A percentile compares a stretch with the other conserved stretches of the same genome.
Evolutionary conservation across 73 alveolate species (phyloP).

Genomic region (Paramecium octaurelia): DNA sequence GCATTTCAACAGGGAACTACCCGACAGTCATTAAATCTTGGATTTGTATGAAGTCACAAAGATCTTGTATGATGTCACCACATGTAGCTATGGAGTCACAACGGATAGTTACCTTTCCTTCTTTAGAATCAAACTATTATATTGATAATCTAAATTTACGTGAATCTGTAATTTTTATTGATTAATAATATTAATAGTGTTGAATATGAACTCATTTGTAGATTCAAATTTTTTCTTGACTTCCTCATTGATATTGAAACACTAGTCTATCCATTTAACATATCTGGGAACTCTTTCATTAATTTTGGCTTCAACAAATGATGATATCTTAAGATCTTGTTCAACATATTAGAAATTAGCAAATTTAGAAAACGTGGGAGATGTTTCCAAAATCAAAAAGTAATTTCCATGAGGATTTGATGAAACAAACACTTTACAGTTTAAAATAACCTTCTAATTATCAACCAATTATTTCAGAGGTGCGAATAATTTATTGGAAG

Average conservation of each 20-base stretch:
- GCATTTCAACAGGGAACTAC: constrained; percentile 56
- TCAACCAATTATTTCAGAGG: not conserved
- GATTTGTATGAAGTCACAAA: constrained; percentile 37
- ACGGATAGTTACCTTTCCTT: constrained; percentile 19
- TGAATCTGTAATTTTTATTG: constrained; percentile 8
- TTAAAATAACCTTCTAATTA: not conserved
- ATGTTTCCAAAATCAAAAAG: constrained; percentile 16
- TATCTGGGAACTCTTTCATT: constrained; percentile 61
- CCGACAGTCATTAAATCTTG: constrained; percentile 40
- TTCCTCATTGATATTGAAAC: constrained; percentile 50
- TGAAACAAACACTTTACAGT: not conserved
- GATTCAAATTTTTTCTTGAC: constrained; percentile 4
- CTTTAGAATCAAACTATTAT: not conserved
- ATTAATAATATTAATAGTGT: not conserved
- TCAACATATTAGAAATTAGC: constrained; percentile 8
- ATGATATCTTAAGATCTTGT: constrained; percentile 22
- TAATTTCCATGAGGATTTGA: not conserved
- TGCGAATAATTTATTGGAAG: not conserved
- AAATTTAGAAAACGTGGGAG: not conserved
- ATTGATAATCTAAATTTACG: not conserved
- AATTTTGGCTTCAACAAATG: constrained; percentile 51
- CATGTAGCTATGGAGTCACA: constrained; percentile 53
- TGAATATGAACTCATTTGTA: not conserved
- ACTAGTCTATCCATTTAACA: constrained; percentile 58
- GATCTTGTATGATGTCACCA: constrained; percentile 56